Base-by-base conservation (phyloP, 352 stramenopile genomes). In the Phytophthora megakarya region DNA sequence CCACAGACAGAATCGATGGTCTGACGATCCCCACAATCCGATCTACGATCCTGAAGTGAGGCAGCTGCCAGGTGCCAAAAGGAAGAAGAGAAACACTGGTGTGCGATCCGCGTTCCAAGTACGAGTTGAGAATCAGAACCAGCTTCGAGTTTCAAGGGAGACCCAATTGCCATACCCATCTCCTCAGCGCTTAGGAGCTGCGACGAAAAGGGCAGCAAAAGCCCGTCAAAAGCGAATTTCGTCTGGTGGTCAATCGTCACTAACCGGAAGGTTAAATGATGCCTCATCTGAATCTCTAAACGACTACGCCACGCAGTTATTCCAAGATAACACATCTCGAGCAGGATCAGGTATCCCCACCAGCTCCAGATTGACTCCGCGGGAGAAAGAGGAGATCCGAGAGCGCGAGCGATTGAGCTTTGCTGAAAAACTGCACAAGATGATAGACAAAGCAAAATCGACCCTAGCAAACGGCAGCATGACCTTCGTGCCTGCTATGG, bases 381-480 rank as follows among this genome's bases (percentile, higher is more conserved):
- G 51, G 10, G 73, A 77, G 33, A 76, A 72, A 49, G 72, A 72
- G 15, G 73, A 81, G 45, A 67, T 78, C 11, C 66, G 73, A 54
- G 82, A 91, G 42, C 72, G 75, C 12, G 80, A 90, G 33, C 70
- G 86, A 7, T 44, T 95, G 40, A 92, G 81, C 21, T 95, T 95
- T 65, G 86, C 86, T 10, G 84, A 95, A 43, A 95, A 95, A 38
- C 57, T 95, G 13, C 86, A 95, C 74, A 91, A 91, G 45, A 93
- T 93, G 86, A 95, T 95, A 51, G 86, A 95, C 51, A 90, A 90
- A 49, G 82, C 86, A 8, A 91, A 95, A 54, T 86, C 76, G 1
- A 82, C 74, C 11, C 58, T 91, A 9, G 74, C 80, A 12, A 80
- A 73, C 26, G 58, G 60, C 33, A 75, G 67, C 32, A 61, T 50